Base-by-base conservation (phyloP, 2,329 filamentous ascomycete genomes). In the Pseudopithomyces chartarum region DNA sequence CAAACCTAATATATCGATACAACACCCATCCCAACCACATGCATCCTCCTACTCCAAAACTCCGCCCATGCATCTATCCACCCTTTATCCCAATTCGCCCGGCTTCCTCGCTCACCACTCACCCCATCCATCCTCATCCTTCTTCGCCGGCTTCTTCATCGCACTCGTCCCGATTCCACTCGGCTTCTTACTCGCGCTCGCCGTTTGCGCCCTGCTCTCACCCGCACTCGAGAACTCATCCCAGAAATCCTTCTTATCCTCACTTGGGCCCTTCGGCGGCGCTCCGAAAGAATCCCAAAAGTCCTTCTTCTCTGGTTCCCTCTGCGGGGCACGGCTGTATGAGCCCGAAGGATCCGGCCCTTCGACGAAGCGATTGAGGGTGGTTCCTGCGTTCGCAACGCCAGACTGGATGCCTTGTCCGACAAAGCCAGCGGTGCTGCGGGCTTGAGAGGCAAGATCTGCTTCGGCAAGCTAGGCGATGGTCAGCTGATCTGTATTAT, bases 231-330 rank as follows among this genome's bases (percentile, higher is more conserved):
- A 69, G 76, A 98, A 97, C 65, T 79, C 78, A 60, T 82, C 78
- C 80, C 81, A 82, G 57, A 82, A 82, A 56, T 79, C 79, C 64
- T 77, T 89, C 84, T 81, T 80, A 43, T 81, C 78, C 38, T 69
- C 69, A 1, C 69, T 62, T 11, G 78, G 78, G 0, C 78, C 78
- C 12, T 68, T 66, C 0, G 86, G 89, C 29, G 88, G 75, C 32
- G 84, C 85, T 0, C 91, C 88, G 76, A 97, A 96, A 65, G 90
- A 89, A 73, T 97, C 93, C 93, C 93, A 97, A 77, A 97, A 97
- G 64, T 90, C 89, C 73, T 89, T 89, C 76, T 88, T 90, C 58
- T 87, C 85, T 7, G 84, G 84, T 75, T 89, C 83, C 32, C 38
- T 55, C 22, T 36, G 44, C 13, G 43, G 20, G 29, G 15, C 79